Evolutionary conservation across 192 early-diverging fungal species (phyloP).

Genomic region (Entomortierella lignicola): DNA sequence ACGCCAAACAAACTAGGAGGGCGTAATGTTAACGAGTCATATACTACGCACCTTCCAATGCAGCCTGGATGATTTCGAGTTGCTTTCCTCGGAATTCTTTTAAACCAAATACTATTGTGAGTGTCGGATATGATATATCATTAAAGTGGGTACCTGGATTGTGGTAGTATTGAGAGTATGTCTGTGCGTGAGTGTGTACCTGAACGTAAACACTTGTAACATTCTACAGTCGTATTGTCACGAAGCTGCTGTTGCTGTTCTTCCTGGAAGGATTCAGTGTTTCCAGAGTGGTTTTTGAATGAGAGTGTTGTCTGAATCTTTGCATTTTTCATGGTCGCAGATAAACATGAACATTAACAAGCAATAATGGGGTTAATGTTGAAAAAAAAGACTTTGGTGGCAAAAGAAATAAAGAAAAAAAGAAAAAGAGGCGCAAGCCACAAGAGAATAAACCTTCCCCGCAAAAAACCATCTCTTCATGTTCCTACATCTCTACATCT

Average conservation of each 20-base stretch:
- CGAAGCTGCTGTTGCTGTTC: conserved; percentile 4
- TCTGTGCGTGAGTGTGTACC: conserved; percentile 7
- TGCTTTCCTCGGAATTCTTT: conserved; percentile 40
- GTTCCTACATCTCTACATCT: neutral
- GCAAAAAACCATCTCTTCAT: too few relatives aligned
- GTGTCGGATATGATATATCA: neutral
- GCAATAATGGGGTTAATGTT: too few relatives aligned
- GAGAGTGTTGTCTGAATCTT: conserved; percentile 29
- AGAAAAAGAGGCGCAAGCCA: neutral
- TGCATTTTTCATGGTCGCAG: conserved; percentile 2
- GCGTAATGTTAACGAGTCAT: neutral
- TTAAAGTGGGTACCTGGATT: too few relatives aligned
- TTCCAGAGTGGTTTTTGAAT: conserved; percentile 40
- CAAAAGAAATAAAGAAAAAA: conserved; percentile 6
- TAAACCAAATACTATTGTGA: conserved; percentile 29
- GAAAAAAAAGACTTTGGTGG: too few relatives aligned
- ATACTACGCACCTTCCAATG: conserved; percentile 21
- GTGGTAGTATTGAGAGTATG: too few relatives aligned
- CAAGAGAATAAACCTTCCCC: neutral
- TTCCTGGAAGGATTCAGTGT: conserved; percentile 11
- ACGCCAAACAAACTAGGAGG: neutral
- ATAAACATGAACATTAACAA: too few relatives aligned
- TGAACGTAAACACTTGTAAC: conserved; percentile 27
- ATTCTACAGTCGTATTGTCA: conserved; percentile 6
- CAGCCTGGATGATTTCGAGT: conserved; percentile 17